Base-by-base conservation (phyloP, 495 filamentous ascomycete genomes). In the Bacidia rubella region DNA sequence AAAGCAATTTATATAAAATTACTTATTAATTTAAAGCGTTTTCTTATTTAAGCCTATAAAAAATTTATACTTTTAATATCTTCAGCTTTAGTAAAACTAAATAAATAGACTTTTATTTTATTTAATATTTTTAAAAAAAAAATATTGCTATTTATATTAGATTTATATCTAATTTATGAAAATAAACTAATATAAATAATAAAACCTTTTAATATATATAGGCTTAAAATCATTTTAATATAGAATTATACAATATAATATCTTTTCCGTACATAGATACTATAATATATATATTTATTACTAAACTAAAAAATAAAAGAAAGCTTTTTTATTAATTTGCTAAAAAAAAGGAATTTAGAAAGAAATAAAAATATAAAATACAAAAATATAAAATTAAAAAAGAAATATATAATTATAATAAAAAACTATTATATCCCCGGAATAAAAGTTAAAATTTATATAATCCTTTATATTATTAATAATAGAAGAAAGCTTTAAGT, bases 361-460 rank as follows among this genome's bases (percentile, higher is more conserved):
- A 48, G 11, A 25, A 23, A 21, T n/a, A 48, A 48, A 7, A 48
- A 48, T 25, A 48, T 3, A 21, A 25, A 23, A 48, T 25, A 22
- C 20, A 5, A 48, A 5, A 48, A 25, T 23, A 23, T 25, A 48
- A 25, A 48, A 48, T n/a, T n/a, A n/a, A 48, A 48, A 48, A 48
- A 19, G 11, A 48, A 10, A 23, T 48, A 23, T 26, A 11, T 48
- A 48, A 48, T 25, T 9, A 44, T 44, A 44, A 17, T 5, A 5
- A 5, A 44, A 44, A 5, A 5, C 15, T 5, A 9, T 9, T 9
- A 44, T 9, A 17, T 44, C 12, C 5, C 19, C 19, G 5, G 19
- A 17, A 44, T 9, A 44, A 44, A 44, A 9, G 19, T 17, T 17
- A 44, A 17, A 44, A 20, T 44, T 44, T 44, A 44, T 17, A 9